phyloP scores from a whole-genome alignment of 2,329 filamentous ascomycete species.

The Trichoderma harzianum region DNA sequence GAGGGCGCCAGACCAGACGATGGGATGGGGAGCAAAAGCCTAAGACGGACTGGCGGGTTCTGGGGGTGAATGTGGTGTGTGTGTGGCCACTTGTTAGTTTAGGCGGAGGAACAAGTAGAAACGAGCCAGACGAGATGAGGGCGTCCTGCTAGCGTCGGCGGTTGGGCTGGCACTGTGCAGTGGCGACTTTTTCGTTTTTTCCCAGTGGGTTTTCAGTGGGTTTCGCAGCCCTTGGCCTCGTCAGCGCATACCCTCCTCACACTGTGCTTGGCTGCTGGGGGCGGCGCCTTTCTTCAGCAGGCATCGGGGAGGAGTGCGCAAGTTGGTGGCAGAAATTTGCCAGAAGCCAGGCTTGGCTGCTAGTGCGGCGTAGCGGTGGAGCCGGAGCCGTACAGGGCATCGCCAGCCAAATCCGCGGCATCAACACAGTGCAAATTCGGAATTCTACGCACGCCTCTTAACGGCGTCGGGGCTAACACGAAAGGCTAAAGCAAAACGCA shows the following conservation, averaged over 20 bases:
- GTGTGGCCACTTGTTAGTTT: background rate
- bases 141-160: background rate
- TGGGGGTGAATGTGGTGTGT: background rate
- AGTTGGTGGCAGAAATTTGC: constrained; percentile 2
- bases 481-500: background rate
- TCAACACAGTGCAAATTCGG: background rate
- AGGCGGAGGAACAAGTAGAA: background rate
- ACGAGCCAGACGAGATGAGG: background rate
- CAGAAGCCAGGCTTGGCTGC: background rate
- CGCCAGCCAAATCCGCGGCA: background rate
- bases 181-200: background rate
- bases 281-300: background rate
- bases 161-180: background rate
- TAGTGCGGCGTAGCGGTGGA: background rate
- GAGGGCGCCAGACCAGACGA: background rate
- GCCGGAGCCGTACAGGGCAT: background rate
- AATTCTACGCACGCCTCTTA: background rate
- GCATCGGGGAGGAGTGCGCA: background rate
- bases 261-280: background rate
- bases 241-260: background rate
- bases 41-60: background rate
- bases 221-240: background rate
- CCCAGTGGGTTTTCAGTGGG: background rate
- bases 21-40: background rate
- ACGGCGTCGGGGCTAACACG: background rate